phyloP scores from a whole-genome alignment of 305 asterid species.

The Fraxinus velutina region DNA sequence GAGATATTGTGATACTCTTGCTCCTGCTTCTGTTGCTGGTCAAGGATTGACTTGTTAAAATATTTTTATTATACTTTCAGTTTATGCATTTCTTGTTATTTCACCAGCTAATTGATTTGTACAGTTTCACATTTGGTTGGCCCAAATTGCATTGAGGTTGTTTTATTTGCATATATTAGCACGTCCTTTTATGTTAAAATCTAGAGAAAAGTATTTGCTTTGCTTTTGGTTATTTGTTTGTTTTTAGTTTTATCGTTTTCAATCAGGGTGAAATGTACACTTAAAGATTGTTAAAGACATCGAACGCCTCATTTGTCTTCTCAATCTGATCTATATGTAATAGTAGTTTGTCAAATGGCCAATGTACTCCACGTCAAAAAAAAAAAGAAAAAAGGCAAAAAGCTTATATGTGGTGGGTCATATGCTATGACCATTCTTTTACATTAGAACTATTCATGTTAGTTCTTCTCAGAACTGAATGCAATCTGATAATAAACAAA shows the following conservation, averaged over 20 bases:
- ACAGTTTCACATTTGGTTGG: not conserved
- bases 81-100: not conserved
- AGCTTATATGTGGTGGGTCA: not conserved
- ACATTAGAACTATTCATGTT: constrained; percentile 2
- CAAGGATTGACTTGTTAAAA: not conserved
- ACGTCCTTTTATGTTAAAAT: not conserved
- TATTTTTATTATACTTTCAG: not conserved
- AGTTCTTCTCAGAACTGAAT: constrained; percentile 8
- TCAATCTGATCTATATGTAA: not conserved
- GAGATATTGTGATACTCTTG: not conserved
- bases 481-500: constrained; percentile 8
- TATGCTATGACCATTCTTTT: constrained; percentile 6
- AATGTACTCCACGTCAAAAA: not conserved
- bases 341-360: not conserved
- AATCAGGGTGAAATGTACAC: not conserved
- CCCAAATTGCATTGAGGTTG: not conserved
- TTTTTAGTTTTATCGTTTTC: not conserved
- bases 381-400: no score
- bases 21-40: not conserved
- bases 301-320: not conserved
- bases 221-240: not conserved
- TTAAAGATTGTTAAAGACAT: not conserved
- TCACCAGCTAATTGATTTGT: not conserved
- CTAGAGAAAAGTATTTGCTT: not conserved
- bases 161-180: not conserved